A percentile compares a stretch with the other conserved stretches of the same genome.
These are phyloP conservation scores for Trichophyton benhamiae DNA, from an alignment of 2,329 filamentous ascomycete genomes.

Conservation along the genomic window DNA sequence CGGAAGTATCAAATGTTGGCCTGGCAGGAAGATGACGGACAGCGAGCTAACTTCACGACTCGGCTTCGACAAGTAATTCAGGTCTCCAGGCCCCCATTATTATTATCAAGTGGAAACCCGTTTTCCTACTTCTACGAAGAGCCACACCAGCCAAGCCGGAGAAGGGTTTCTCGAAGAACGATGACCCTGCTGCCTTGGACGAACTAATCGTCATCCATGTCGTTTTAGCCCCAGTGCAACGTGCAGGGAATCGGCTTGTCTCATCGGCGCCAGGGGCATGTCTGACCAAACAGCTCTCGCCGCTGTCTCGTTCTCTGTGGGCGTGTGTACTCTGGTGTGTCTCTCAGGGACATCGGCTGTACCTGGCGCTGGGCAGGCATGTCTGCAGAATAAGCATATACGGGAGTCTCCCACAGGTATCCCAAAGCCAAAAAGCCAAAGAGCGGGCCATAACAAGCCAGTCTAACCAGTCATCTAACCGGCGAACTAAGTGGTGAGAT, in stretches of 20 bases:
- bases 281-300: neutral
- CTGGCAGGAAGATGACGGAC: neutral
- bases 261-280: constrained; percentile 4
- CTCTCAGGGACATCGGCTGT: neutral
- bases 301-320: no score
- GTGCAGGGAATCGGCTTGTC: constrained; percentile 11
- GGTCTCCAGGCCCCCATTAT: no score
- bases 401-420: neutral
- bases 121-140: neutral
- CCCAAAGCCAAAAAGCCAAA: no score
- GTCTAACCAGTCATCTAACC: neutral
- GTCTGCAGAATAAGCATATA: neutral
- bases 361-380: neutral
- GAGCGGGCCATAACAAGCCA: no score
- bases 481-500: neutral
- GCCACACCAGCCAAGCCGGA: neutral
- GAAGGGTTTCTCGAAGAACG: neutral
- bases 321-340: neutral
- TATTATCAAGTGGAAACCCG: neutral
- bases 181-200: neutral
- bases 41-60: neutral
- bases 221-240: constrained; percentile 13
- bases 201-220: neutral
- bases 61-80: no score
- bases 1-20: no score